Evolutionary conservation across 257 asterid genomes (phyloP).

Genomic region (Nyctanthes arbortristis): DNA sequence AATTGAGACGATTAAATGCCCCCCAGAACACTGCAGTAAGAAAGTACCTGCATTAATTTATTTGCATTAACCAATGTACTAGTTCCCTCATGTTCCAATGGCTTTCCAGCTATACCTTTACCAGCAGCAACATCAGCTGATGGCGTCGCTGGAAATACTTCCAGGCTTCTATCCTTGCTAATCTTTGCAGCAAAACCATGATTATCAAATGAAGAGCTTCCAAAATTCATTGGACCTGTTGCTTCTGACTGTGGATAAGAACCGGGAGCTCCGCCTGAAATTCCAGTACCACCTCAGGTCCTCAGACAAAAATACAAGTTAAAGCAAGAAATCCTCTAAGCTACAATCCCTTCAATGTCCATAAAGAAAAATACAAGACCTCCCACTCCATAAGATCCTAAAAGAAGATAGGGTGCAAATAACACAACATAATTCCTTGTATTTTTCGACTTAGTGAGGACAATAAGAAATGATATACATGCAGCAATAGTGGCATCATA

Average conservation of each 20-base stretch:
- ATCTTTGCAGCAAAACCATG: constrained; percentile 66
- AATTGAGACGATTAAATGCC: constrained; percentile 13
- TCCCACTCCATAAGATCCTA: background rate
- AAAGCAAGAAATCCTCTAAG: background rate
- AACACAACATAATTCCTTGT: background rate
- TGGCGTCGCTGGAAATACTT: constrained; percentile 47
- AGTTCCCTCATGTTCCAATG: constrained; percentile 64
- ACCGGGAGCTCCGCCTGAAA: constrained; percentile 63
- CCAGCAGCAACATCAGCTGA: constrained; percentile 57
- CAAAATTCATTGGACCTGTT: constrained; percentile 65
- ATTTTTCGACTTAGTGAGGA: background rate
- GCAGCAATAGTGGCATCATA: background rate
- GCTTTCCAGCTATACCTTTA: constrained; percentile 53
- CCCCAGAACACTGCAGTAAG: constrained; percentile 1
- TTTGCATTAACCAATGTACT: constrained; percentile 44
- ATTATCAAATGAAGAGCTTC: constrained; percentile 64
- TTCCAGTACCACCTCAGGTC: constrained; percentile 22
- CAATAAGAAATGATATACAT: background rate
- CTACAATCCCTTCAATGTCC: constrained; percentile 9
- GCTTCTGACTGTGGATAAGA: constrained; percentile 63
- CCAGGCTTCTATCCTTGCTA: constrained; percentile 63
- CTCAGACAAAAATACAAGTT: constrained; percentile 23
- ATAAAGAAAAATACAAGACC: background rate
- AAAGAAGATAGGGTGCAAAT: background rate
- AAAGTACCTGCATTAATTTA: constrained; percentile 47